Percentiles rank a stretch among this genome's conserved stretches.
Conservation (phyloP, 2,329 filamentous ascomycete genomes). For the Penicillium sp. region DNA sequence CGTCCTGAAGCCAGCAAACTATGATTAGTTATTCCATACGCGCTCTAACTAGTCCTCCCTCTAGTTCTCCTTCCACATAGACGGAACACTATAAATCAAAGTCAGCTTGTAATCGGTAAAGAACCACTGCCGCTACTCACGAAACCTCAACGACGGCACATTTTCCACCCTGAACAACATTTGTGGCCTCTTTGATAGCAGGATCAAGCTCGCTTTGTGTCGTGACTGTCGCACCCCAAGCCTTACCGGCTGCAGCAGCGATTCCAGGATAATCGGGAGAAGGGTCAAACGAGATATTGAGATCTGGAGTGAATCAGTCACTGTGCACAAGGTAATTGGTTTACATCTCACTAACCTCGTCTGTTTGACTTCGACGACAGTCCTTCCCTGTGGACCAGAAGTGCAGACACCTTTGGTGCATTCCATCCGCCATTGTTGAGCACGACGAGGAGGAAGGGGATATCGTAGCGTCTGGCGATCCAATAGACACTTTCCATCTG, state of each 20-base stretch:
- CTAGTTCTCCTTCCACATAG: constrained; percentile 15
- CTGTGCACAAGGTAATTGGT: neutral
- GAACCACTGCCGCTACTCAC: constrained; percentile 5
- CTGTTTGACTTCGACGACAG: constrained; percentile 49
- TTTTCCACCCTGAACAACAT: constrained; percentile 45
- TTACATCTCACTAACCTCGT: constrained; percentile 2
- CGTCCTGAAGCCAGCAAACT: no score
- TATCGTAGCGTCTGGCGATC: constrained; percentile 56
- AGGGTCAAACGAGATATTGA: constrained; percentile 56
- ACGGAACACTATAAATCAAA: constrained; percentile 9
- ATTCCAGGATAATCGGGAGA: constrained; percentile 58
- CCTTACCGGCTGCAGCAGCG: constrained; percentile 52
- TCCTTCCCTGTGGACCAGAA: constrained; percentile 56
- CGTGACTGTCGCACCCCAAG: constrained; percentile 47
- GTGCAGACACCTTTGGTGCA: constrained; percentile 43
- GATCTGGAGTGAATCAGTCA: constrained; percentile 37
- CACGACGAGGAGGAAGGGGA: constrained; percentile 56
- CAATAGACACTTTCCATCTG: constrained; percentile 59
- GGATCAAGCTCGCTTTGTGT: constrained; percentile 45
- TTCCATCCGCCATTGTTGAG: constrained; percentile 62
- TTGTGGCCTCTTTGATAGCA: constrained; percentile 47
- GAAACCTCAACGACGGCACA: constrained; percentile 50
- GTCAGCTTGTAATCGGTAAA: neutral
- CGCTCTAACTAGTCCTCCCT: no score
- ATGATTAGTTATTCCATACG: no score